A percentile compares a stretch with the other conserved stretches of the same genome.
Evolutionary conservation across 805 yeast genomes (phyloP).

Genomic region (Deakozyma indianensis): DNA sequence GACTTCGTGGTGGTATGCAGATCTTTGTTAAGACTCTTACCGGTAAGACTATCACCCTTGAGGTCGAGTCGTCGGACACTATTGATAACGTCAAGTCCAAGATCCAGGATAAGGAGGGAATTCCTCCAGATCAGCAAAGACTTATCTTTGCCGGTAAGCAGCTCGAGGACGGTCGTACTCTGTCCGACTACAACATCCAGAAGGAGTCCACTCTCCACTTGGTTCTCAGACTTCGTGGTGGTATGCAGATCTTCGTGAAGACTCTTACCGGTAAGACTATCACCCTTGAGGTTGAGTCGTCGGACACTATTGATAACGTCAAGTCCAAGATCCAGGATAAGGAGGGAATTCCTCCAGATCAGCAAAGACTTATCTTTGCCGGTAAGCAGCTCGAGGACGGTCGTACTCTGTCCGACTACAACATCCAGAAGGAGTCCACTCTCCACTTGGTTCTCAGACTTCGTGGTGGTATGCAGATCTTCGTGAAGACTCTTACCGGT

Average conservation of each 20-base stretch:
- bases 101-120: conserved; percentile 91
- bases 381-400: conserved; percentile 97
- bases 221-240: conserved; percentile 77
- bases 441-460: conserved; percentile 72
- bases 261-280: conserved; percentile 84
- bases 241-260: conserved; percentile 84
- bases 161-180: conserved; percentile 86
- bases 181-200: conserved; percentile 88
- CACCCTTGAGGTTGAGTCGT: conserved; percentile 81
- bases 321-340: conserved; percentile 92
- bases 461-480: conserved; percentile 66
- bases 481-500: conserved; percentile 80
- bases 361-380: conserved; percentile 87
- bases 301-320: conserved; percentile 91
- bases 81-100: conserved; percentile 88
- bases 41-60: conserved; percentile 84
- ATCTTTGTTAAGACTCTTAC: conserved; percentile 98
- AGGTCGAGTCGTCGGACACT: conserved; percentile 87
- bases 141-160: conserved; percentile 92
- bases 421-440: conserved; percentile 89
- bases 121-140: conserved; percentile 94
- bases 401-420: conserved; percentile 86
- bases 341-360: conserved; percentile 96
- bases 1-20: conserved; percentile 31
- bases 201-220: conserved; percentile 78